A percentile compares a stretch with the other conserved stretches of the same genome.
These are phyloP conservation scores for Solanum aculeatissimum DNA, from an alignment of 305 asterid species.

Conservation along the genomic window DNA sequence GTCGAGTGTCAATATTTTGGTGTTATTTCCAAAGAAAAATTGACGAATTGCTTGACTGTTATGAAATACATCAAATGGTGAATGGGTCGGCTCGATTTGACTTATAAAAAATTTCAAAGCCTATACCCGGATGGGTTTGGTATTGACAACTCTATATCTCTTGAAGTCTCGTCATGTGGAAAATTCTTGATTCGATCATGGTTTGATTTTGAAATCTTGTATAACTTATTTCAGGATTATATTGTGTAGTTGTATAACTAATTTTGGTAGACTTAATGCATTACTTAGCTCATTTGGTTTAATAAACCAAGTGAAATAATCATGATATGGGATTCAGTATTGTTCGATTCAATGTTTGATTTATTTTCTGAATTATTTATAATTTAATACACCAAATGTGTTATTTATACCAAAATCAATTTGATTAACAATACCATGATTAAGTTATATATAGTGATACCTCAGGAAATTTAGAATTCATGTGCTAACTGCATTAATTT, in stretches of 20 bases:
- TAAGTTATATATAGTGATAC: not conserved
- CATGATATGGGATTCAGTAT: not conserved
- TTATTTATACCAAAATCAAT: not conserved
- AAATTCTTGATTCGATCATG: no score
- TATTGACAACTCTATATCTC: no score
- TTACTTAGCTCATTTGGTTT: not conserved
- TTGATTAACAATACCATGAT: not conserved
- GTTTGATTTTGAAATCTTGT: no score
- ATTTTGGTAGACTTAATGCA: no score
- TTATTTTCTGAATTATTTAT: not conserved
- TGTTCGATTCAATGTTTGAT: not conserved
- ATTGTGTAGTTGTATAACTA: no score
- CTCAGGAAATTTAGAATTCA: no score
- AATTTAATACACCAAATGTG: no score
- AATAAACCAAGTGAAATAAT: no score
- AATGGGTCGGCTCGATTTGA: not conserved
- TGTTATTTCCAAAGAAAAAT: not conserved
- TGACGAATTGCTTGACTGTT: not conserved
- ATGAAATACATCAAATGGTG: not conserved
- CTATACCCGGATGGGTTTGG: no score
- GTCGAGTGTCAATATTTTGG: not conserved
- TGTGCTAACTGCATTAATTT: not conserved
- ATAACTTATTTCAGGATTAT: no score
- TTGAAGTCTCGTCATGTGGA: no score
- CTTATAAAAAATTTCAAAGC: no score